Conservation (phyloP, 2,329 filamentous ascomycete genomes). For the Hymenoscyphus scutula region DNA sequence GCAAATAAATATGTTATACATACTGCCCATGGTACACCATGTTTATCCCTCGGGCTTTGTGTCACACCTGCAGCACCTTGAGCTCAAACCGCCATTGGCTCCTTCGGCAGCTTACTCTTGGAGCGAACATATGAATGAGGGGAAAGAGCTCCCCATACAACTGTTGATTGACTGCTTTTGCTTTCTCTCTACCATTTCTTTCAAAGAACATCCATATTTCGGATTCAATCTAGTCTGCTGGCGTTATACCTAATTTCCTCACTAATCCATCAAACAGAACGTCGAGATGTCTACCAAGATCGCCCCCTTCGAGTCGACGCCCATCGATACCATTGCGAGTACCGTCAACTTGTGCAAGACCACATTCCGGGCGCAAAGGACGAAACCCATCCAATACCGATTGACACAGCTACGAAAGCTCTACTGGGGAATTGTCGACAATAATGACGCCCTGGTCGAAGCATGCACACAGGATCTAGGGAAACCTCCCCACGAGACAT, state of each 20-base stretch:
- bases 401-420: constrained; percentile 86
- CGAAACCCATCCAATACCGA: constrained; percentile 78
- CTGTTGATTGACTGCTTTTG: neutral
- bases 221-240: neutral
- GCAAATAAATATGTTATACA: neutral
- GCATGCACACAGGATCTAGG: constrained; percentile 75
- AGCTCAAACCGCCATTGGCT: neutral
- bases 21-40: too few relatives aligned
- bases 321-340: constrained; percentile 63
- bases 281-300: constrained; percentile 27
- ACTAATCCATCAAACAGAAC: neutral
- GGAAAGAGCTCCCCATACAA: neutral
- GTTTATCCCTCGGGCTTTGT: neutral
- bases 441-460: constrained; percentile 67
- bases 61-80: too few relatives aligned
- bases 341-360: constrained; percentile 59
- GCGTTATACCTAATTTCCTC: neutral
- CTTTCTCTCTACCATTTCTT: neutral
- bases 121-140: neutral
- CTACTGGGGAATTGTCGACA: constrained; percentile 89
- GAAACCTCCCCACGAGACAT: constrained; percentile 74
- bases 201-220: neutral
- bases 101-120: neutral
- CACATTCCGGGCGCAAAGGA: constrained; percentile 77
- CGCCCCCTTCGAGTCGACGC: constrained; percentile 55